phyloP scores from a whole-genome alignment of 176 grass and related monocot genomes.

The Hsuehochloa calcarea region DNA sequence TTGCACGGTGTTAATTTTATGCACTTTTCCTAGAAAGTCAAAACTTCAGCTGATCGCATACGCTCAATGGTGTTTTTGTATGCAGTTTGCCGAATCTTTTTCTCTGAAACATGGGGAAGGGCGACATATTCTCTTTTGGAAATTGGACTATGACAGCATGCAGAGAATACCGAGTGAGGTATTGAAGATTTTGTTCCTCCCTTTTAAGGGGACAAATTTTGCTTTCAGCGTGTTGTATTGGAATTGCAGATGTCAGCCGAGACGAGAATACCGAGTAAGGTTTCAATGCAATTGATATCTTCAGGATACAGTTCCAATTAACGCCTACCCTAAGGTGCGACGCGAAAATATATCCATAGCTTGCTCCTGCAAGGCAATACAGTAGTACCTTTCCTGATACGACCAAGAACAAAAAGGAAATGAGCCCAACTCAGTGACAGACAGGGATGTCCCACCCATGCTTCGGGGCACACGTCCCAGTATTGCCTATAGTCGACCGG shows the following conservation, averaged over 20 bases:
- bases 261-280: not conserved
- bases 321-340: not conserved
- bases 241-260: conserved; percentile 3
- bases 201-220: not conserved
- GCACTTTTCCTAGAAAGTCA: not conserved
- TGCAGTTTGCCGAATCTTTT: not conserved
- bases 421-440: not conserved
- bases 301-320: not conserved
- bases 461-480: not conserved
- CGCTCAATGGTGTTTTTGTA: not conserved
- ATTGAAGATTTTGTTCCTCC: not conserved
- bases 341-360: not conserved
- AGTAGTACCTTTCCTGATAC: not conserved
- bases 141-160: not conserved
- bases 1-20: not conserved
- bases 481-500: no score
- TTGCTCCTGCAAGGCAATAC: not conserved
- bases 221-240: not conserved
- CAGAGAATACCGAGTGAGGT: no score
- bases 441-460: not conserved
- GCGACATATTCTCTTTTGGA: not conserved
- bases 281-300: not conserved
- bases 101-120: not conserved
- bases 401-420: not conserved
- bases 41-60: not conserved